Conservation (phyloP, 164 flowering plant species). For the Magnolia officinalis region DNA sequence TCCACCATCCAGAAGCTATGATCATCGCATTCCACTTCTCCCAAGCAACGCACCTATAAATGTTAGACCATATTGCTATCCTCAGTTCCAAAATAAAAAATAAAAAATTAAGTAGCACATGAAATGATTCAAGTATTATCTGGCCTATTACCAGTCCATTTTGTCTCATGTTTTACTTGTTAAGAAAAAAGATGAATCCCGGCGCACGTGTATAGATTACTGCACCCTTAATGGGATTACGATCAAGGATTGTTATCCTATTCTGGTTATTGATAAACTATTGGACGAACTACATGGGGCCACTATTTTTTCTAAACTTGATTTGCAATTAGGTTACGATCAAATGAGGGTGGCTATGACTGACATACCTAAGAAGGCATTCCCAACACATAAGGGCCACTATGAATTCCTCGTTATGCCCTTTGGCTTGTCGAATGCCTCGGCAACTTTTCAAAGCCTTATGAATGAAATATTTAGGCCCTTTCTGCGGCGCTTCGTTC, state of each 20-base stretch:
- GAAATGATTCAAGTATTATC: neutral
- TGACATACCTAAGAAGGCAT: neutral
- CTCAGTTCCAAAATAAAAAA: neutral
- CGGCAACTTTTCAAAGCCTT: neutral
- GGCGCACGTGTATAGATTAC: neutral
- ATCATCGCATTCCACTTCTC: neutral
- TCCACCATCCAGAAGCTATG: neutral
- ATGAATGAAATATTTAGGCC: neutral
- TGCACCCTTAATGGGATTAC: neutral
- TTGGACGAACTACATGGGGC: neutral
- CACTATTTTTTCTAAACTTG: neutral
- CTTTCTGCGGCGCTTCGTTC: neutral
- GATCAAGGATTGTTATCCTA: neutral
- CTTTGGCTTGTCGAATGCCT: neutral
- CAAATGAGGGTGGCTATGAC: neutral
- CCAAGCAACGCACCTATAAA: neutral
- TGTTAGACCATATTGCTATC: slow-evolving; percentile 4
- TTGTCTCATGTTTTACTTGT: neutral
- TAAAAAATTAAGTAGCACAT: neutral
- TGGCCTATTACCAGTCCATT: neutral
- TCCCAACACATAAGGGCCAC: neutral
- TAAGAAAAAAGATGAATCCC: neutral
- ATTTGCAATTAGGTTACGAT: neutral
- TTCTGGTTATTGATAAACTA: neutral
- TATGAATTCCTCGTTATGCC: neutral